These are phyloP conservation scores for Penicillium sp. DNA, from an alignment of 2,329 filamentous ascomycete species.

Conservation along the genomic window DNA sequence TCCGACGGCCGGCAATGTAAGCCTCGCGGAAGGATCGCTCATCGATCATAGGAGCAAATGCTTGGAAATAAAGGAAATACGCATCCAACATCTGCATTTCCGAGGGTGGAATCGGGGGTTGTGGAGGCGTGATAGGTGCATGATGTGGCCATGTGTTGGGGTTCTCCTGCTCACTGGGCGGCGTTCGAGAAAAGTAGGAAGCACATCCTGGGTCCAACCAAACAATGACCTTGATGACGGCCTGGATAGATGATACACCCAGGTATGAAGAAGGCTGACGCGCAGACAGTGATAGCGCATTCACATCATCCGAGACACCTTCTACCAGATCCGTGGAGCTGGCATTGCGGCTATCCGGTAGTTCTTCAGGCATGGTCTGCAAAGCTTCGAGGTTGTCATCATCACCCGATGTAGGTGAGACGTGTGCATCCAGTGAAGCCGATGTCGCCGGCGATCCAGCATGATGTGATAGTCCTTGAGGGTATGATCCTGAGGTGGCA, in stretches of 20 bases:
- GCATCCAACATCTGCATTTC: slow-evolving; percentile 67
- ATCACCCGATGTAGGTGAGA: slow-evolving; percentile 44
- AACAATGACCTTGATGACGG: slow-evolving; percentile 66
- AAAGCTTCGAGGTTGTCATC: slow-evolving; percentile 57
- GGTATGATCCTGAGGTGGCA: slow-evolving; percentile 31
- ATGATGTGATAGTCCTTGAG: slow-evolving; percentile 35
- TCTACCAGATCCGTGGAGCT: slow-evolving; percentile 54
- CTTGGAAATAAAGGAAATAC: slow-evolving; percentile 71
- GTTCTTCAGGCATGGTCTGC: slow-evolving; percentile 70
- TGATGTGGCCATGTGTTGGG: slow-evolving; percentile 26
- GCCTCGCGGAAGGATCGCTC: slow-evolving; percentile 66
- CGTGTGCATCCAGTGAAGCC: slow-evolving; percentile 44
- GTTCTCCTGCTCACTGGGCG: slow-evolving; percentile 20
- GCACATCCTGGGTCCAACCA: slow-evolving; percentile 52
- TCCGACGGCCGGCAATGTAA: slow-evolving; percentile 59
- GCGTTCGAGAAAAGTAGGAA: slow-evolving; percentile 46
- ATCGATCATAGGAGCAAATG: slow-evolving; percentile 69
- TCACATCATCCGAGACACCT: slow-evolving; percentile 67
- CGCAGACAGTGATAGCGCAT: slow-evolving; percentile 61
- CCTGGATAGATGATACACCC: slow-evolving; percentile 71
- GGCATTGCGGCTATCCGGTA: slow-evolving; percentile 41
- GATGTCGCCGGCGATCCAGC: slow-evolving; percentile 46
- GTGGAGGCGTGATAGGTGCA: slow-evolving; percentile 45
- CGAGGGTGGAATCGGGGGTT: slow-evolving; percentile 56
- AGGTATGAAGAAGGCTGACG: slow-evolving; percentile 64